Percentiles rank a stretch among this genome's conserved stretches.
These are phyloP conservation scores for Viola odorata DNA, from an alignment of 345 rosid genomes.

Conservation along the genomic window DNA sequence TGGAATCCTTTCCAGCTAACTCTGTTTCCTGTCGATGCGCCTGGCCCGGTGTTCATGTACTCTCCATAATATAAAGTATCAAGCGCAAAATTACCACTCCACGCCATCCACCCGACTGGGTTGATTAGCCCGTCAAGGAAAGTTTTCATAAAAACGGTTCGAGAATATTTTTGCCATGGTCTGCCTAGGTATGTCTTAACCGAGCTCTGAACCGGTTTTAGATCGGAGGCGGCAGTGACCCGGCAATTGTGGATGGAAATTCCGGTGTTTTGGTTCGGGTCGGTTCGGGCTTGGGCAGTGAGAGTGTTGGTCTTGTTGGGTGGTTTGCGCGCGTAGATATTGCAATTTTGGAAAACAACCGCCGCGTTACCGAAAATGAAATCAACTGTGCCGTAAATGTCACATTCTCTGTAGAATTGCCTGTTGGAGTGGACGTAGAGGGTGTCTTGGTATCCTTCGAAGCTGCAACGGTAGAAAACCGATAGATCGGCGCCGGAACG, in stretches of 20 bases:
- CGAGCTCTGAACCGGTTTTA: conserved; percentile 13
- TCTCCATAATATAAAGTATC: conserved; percentile 65
- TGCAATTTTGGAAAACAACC: conserved; percentile 53
- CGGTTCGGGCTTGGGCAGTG: conserved; percentile 59
- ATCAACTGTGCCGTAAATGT: conserved; percentile 47
- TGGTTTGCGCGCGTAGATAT: conserved; percentile 40
- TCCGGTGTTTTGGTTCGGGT: conserved; percentile 52
- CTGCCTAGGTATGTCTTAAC: conserved; percentile 52
- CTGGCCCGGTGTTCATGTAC: conserved; percentile 63
- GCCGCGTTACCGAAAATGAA: conserved; percentile 69
- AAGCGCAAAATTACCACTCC: conserved; percentile 49
- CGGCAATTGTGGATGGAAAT: conserved; percentile 47
- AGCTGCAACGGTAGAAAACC: conserved; percentile 38
- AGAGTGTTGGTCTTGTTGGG: conserved; percentile 41
- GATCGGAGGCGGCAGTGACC: conserved; percentile 41
- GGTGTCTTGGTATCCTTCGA: conserved; percentile 51
- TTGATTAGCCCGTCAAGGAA: conserved; percentile 38
- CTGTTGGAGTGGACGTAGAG: conserved; percentile 54
- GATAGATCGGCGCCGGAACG: conserved; percentile 47
- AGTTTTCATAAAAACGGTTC: conserved; percentile 54
- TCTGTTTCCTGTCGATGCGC: conserved; percentile 44
- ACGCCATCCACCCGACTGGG: conserved; percentile 63
- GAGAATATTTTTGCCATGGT: conserved; percentile 60
- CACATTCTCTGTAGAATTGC: conserved; percentile 40
- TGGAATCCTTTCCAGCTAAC: conserved; percentile 69